Percentiles rank a stretch among this genome's conserved stretches.
Evolutionary conservation across 129 eudicot species (phyloP).

Genomic region (Flaveria ramosissima): DNA sequence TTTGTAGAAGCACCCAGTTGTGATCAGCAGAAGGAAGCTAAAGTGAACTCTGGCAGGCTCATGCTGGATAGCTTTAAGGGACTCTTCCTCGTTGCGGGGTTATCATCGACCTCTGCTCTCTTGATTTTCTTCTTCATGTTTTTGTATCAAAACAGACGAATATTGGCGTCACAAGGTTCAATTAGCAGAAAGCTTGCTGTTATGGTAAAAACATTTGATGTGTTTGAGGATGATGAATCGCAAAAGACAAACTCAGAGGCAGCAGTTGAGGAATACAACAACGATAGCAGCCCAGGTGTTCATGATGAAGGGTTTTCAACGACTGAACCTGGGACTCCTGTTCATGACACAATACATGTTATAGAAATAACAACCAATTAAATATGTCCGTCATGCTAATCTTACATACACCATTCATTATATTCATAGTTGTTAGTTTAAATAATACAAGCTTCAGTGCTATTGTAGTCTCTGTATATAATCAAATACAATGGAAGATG

Average conservation of each 20-base stretch:
- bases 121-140: constrained; percentile 38
- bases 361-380: neutral
- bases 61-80: constrained; percentile 59
- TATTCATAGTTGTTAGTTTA: neutral
- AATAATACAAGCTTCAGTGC: neutral
- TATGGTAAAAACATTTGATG: constrained; percentile 39
- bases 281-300: constrained; percentile 36
- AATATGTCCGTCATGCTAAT: constrained; percentile 16
- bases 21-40: constrained; percentile 26
- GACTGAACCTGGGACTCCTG: constrained; percentile 41
- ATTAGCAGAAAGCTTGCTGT: constrained; percentile 36
- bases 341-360: constrained; percentile 21
- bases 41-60: constrained; percentile 44
- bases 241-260: constrained; percentile 17
- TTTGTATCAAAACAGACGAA: constrained; percentile 43
- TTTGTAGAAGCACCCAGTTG: constrained; percentile 36
- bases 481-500: constrained; percentile 22
- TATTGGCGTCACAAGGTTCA: constrained; percentile 37
- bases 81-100: constrained; percentile 53
- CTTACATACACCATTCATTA: neutral
- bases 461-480: neutral
- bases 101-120: constrained; percentile 48
- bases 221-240: constrained; percentile 30
- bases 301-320: constrained; percentile 6
- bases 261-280: constrained; percentile 10